A percentile compares a stretch with the other conserved stretches of the same genome.
Evolutionary conservation across 1,284 basidiomycete species (phyloP).

Genomic region (Rhodotorula glutinis): DNA sequence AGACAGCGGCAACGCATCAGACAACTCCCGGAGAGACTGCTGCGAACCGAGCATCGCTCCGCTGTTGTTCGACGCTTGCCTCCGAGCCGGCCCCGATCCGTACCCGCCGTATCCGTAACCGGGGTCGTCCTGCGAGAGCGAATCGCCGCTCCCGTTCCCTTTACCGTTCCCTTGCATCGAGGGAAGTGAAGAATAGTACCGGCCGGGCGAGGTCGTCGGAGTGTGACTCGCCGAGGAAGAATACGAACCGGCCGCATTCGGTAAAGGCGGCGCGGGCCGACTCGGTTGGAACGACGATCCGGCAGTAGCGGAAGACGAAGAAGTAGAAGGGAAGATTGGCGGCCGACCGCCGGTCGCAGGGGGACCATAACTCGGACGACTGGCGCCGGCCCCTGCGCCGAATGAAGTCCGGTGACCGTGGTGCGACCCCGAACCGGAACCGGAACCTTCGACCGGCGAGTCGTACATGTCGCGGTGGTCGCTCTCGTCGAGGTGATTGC

Average conservation of each 20-base stretch:
- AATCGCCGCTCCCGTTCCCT: neutral
- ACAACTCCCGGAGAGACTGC: slow-evolving; percentile 20
- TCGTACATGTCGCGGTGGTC: slow-evolving; percentile 9
- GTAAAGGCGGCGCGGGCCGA: neutral
- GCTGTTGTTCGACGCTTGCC: slow-evolving; percentile 4
- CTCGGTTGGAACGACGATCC: slow-evolving; percentile 4
- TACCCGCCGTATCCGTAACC: neutral
- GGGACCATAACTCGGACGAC: slow-evolving; percentile 1
- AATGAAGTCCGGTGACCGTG: slow-evolving; percentile 21
- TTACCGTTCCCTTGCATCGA: neutral
- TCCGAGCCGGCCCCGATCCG: neutral
- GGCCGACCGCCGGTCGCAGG: neutral
- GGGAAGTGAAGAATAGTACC: neutral
- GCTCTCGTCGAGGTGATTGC: too few relatives aligned
- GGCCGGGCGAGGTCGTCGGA: slow-evolving; percentile 1
- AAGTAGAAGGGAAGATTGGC: neutral
- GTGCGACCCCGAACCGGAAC: neutral
- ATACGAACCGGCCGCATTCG: neutral
- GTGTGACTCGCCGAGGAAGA: slow-evolving; percentile 1
- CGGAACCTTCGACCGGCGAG: neutral
- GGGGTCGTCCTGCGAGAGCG: slow-evolving; percentile 6
- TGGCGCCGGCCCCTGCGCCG: slow-evolving; percentile 14
- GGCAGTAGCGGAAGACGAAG: neutral
- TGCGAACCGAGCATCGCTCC: slow-evolving; percentile 1
- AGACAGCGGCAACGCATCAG: slow-evolving; percentile 9